phyloP scores from a whole-genome alignment of 352 stramenopile species.

The Peronosclerospora sorghi region DNA sequence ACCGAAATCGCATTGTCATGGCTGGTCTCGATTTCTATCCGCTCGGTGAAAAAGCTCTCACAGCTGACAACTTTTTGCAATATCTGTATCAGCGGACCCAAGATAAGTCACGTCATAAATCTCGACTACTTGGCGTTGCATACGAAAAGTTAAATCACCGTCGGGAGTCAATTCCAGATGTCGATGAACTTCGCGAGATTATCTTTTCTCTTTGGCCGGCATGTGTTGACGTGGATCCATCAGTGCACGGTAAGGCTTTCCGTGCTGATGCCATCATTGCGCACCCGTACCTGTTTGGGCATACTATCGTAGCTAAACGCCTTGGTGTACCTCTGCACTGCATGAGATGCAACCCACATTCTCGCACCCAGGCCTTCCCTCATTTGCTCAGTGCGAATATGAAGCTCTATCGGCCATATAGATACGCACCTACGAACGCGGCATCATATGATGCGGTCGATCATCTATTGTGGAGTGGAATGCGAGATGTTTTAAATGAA shows the following conservation, averaged over 20 bases:
- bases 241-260: conserved; percentile 33
- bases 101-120: conserved; percentile 27
- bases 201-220: conserved; percentile 52
- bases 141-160: conserved; percentile 19
- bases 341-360: conserved; percentile 38
- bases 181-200: conserved; percentile 39
- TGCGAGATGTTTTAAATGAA: conserved; percentile 36
- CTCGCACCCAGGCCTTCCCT: conserved; percentile 47
- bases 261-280: conserved; percentile 63
- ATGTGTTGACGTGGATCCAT: conserved; percentile 34
- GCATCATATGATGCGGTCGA: conserved; percentile 45
- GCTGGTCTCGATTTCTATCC: conserved; percentile 62
- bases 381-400: conserved; percentile 36
- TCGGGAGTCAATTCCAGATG: conserved; percentile 29
- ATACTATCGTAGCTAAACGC: conserved; percentile 49
- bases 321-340: conserved; percentile 68
- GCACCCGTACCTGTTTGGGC: conserved; percentile 51
- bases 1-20: conserved; percentile 51
- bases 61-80: conserved; percentile 33
- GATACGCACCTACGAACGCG: conserved; percentile 32
- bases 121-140: conserved; percentile 20
- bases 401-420: conserved; percentile 33
- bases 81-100: conserved; percentile 29
- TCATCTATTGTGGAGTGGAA: conserved; percentile 37
- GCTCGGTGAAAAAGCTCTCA: conserved; percentile 38